Conservation (phyloP, 2,329 filamentous ascomycete species). For the Xylaria multiplex region DNA sequence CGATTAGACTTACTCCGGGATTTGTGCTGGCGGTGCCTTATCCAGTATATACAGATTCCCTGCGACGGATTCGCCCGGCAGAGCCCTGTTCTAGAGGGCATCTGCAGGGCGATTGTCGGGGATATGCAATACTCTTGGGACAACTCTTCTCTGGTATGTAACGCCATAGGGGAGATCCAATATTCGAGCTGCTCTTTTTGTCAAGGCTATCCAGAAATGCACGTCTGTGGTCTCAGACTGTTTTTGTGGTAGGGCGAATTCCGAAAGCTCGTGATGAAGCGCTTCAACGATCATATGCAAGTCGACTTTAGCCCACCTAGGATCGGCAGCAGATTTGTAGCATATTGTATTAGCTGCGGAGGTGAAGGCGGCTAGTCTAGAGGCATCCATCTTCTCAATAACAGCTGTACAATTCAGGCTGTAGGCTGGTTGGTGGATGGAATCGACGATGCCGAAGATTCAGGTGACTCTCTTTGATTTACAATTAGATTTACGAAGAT, state of each 20-base stretch:
- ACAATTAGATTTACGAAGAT: background rate
- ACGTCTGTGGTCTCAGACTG: background rate
- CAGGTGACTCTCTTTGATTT: background rate
- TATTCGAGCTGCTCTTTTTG: background rate
- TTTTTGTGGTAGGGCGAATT: background rate
- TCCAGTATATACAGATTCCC: background rate
- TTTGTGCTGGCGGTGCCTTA: background rate
- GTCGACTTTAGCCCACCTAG: background rate
- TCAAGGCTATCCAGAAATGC: background rate
- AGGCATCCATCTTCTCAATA: background rate
- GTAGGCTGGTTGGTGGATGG: background rate
- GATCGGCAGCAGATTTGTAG: background rate
- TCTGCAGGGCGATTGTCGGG: background rate
- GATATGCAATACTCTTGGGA: background rate
- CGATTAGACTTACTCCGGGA: background rate
- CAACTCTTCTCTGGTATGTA: background rate
- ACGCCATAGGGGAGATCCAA: background rate
- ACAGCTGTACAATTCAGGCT: background rate
- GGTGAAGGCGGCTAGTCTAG: background rate
- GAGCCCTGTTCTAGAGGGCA: slow-evolving; percentile 12
- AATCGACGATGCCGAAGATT: background rate
- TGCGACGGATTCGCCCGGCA: background rate
- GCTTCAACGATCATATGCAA: background rate
- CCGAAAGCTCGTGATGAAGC: background rate
- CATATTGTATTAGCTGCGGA: background rate